Evolutionary conservation across 805 yeast species (phyloP).

Genomic region (Zygosaccharomyces lentus): DNA sequence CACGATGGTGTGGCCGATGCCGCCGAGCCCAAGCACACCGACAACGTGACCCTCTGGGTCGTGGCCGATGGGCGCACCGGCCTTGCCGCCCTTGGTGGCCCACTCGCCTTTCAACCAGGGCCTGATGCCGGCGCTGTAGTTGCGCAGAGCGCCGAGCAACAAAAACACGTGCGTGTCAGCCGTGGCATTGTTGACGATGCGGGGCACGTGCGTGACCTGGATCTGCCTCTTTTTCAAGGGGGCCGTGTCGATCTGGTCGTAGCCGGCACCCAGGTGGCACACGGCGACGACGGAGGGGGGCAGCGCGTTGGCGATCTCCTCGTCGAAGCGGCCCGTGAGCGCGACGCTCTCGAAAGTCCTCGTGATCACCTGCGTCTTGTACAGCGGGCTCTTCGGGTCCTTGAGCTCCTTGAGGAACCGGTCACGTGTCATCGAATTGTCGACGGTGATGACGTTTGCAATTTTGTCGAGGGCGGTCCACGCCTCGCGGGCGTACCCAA

Average conservation of each 20-base stretch:
- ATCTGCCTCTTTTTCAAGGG: slow-evolving; percentile 49
- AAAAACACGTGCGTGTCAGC: slow-evolving; percentile 67
- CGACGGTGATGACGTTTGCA: slow-evolving; percentile 46
- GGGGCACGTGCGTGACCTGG: slow-evolving; percentile 66
- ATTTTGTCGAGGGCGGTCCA: slow-evolving; percentile 54
- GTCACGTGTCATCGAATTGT: slow-evolving; percentile 38
- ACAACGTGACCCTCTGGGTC: slow-evolving; percentile 73
- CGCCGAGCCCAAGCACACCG: slow-evolving; percentile 86
- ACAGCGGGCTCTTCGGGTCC: slow-evolving; percentile 33
- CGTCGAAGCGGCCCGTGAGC: slow-evolving; percentile 62
- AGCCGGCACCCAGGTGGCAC: slow-evolving; percentile 70
- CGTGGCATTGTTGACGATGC: slow-evolving; percentile 63
- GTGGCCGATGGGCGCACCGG: slow-evolving; percentile 62
- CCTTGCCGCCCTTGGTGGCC: slow-evolving; percentile 52
- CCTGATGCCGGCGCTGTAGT: slow-evolving; percentile 58
- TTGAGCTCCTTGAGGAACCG: slow-evolving; percentile 31
- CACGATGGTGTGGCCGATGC: slow-evolving; percentile 79
- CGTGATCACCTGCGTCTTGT: slow-evolving; percentile 37
- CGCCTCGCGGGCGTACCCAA: slow-evolving; percentile 55
- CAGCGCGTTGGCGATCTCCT: slow-evolving; percentile 50
- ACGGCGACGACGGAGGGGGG: slow-evolving; percentile 52
- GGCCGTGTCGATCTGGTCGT: slow-evolving; percentile 63
- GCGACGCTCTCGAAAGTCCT: slow-evolving; percentile 52
- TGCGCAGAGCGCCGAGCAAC: slow-evolving; percentile 59
- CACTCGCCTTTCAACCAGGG: slow-evolving; percentile 57